These are phyloP conservation scores for Aplosporella prunicola DNA, from an alignment of 2,329 filamentous ascomycete species.

Conservation along the genomic window DNA sequence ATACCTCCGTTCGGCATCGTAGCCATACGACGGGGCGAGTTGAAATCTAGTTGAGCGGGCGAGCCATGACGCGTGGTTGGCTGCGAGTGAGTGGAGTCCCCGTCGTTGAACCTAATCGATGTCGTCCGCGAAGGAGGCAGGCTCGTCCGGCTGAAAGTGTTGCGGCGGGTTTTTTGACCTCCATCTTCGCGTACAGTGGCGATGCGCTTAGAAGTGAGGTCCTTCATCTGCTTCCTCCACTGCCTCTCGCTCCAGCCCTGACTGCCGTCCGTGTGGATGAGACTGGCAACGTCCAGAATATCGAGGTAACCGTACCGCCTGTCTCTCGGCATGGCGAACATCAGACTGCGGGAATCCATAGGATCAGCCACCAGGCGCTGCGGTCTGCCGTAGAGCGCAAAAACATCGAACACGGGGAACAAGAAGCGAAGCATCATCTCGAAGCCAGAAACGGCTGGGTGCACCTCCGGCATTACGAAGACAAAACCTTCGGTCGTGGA, in stretches of 20 bases:
- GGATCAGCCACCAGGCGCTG: conserved; percentile 78
- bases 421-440: conserved; percentile 91
- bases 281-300: conserved; percentile 67
- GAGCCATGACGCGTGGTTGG: conserved; percentile 37
- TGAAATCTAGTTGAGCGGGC: conserved; percentile 24
- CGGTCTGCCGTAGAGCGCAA: conserved; percentile 82
- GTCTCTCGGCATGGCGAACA: conserved; percentile 95
- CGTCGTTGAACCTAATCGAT: conserved; percentile 35
- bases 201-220: conserved; percentile 74
- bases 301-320: conserved; percentile 86
- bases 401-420: conserved; percentile 90
- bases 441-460: conserved; percentile 85
- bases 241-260: conserved; percentile 72
- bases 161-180: conserved; percentile 24
- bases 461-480: conserved; percentile 93
- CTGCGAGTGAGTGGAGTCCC: conserved; percentile 31
- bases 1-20: conserved; percentile 26
- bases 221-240: conserved; percentile 84
- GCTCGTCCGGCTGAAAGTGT: conserved; percentile 33
- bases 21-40: conserved; percentile 31
- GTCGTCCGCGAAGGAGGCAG: conserved; percentile 25
- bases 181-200: conserved; percentile 26
- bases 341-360: conserved; percentile 77
- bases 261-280: conserved; percentile 73
- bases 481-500: conserved; percentile 84